Evolutionary conservation across 2,329 filamentous ascomycete species (phyloP), one percentile per base, ranked within the genome.

Genomic region (Ascochyta koolunga): DNA sequence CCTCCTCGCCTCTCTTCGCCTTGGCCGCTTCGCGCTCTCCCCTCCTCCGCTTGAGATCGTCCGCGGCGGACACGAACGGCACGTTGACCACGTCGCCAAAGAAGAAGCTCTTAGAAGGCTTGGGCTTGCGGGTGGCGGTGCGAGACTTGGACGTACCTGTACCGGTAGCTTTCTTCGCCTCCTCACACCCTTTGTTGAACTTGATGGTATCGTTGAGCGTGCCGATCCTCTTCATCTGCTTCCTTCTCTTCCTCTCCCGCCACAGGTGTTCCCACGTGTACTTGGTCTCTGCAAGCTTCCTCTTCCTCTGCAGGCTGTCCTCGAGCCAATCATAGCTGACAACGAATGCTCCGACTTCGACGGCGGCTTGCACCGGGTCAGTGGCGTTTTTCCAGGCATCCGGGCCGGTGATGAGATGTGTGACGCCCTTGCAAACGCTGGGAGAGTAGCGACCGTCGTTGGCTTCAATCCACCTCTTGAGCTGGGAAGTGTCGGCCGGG

Each of bases 371-470:
- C 5, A 72, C 66, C 39, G 57, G 48, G 18, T 79, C 72, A 54
- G 72, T 70, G 1, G 78, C 65, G 6, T 78, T 73, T 57, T 82
- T 80, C 72, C 85, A 92, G 15, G 87, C 83, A 29, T 85, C 80
- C 43, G 82, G 77, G 0, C 84, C 85, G 48, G 86, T 84, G 19
- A 96, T 80, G 0, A 96, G 76, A 73, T 96, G 91, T 0, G 91
- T 96, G 9, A 88, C 84, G 0, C 77, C 65, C 0, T 78, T 69
- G 22, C 78, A 79, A 16, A 91, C 74, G 0, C 79, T 75, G 1
- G 77, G 69, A 0, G 77, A 74, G 67, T 86, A 88, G 1, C 52
- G 71, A 1, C 89, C 91, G 6, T 84, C 86, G 53, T 89, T 84
- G 4, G 78, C 68, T 4, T 77, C 76, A 9, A 90, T 80, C 90